A percentile compares a stretch with the other conserved stretches of the same genome.
phyloP scores from a whole-genome alignment of 2,329 filamentous ascomycete genomes.

The Fusarium decemcellulare region DNA sequence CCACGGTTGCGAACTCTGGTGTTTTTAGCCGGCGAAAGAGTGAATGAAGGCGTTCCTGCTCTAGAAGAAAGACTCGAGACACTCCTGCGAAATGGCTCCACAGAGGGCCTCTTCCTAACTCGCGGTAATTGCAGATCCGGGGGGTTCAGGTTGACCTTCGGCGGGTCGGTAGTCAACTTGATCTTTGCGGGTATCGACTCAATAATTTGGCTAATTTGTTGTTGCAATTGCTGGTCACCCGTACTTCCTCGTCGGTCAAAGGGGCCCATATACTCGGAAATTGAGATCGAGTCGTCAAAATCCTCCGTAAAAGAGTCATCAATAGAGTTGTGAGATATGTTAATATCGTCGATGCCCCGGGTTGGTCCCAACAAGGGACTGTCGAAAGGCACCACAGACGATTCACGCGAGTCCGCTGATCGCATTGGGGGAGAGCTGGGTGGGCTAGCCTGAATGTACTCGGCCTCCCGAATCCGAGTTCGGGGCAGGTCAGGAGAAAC shows the following conservation, averaged over 20 bases:
- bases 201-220: constrained; percentile 85
- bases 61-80: constrained; percentile 67
- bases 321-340: constrained; percentile 56
- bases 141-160: constrained; percentile 68
- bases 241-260: constrained; percentile 52
- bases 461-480: constrained; percentile 49
- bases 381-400: constrained; percentile 60
- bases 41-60: constrained; percentile 76
- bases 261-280: constrained; percentile 47
- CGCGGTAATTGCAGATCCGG: constrained; percentile 69
- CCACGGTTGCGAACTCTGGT: constrained; percentile 64
- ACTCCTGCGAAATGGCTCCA: constrained; percentile 62
- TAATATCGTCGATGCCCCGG: constrained; percentile 57
- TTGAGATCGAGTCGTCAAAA: constrained; percentile 58
- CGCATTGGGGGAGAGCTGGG: constrained; percentile 63
- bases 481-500: constrained; percentile 56
- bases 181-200: constrained; percentile 85
- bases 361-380: constrained; percentile 61
- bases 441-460: constrained; percentile 59
- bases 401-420: constrained; percentile 32
- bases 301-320: constrained; percentile 63
- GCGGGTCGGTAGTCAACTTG: constrained; percentile 73
- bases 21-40: constrained; percentile 74
- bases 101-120: constrained; percentile 59
- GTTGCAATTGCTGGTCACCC: constrained; percentile 79